Percentiles rank a stretch among this genome's conserved stretches.
Conservation (phyloP, 2,329 filamentous ascomycete species). For the Aspergillus nomiae region DNA sequence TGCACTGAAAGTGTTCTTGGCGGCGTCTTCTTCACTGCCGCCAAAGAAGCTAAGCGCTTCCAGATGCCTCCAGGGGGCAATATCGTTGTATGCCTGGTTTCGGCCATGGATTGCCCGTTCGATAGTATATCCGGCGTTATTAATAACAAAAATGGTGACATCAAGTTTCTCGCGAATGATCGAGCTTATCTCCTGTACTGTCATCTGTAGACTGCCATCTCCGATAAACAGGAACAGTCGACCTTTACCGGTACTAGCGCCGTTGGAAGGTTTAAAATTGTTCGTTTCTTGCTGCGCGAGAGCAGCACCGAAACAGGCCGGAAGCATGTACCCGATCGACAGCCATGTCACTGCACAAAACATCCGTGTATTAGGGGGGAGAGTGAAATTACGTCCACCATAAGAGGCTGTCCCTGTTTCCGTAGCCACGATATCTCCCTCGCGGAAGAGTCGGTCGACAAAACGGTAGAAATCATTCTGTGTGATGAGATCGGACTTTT, state of each 20-base stretch:
- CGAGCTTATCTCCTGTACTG: slow-evolving; percentile 65
- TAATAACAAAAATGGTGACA: slow-evolving; percentile 56
- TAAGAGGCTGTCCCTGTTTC: slow-evolving; percentile 62
- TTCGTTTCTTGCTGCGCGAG: slow-evolving; percentile 49
- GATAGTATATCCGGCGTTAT: slow-evolving; percentile 63
- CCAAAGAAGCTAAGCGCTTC: slow-evolving; percentile 54
- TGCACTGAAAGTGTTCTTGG: slow-evolving; percentile 45
- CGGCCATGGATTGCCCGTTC: slow-evolving; percentile 61
- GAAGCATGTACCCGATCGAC: slow-evolving; percentile 64
- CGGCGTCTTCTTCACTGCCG: slow-evolving; percentile 34
- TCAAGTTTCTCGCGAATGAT: slow-evolving; percentile 60
- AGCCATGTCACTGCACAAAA: slow-evolving; percentile 60
- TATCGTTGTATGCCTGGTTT: slow-evolving; percentile 58
- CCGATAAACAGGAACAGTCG: slow-evolving; percentile 62
- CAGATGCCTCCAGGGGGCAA: slow-evolving; percentile 55
- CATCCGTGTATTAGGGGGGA: slow-evolving; percentile 52
- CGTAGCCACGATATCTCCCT: slow-evolving; percentile 58
- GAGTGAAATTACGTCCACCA: slow-evolving; percentile 54
- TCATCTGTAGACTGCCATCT: slow-evolving; percentile 68
- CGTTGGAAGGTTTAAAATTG: not conserved
- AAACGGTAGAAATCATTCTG: slow-evolving; percentile 46
- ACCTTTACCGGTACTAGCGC: slow-evolving; percentile 9
- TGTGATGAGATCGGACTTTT: slow-evolving; percentile 13
- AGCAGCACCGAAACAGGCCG: slow-evolving; percentile 58
- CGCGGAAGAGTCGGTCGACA: slow-evolving; percentile 50